Evolutionary conservation across 2,329 filamentous ascomycete species (phyloP).

Genomic region (Fusarium scirpi): DNA sequence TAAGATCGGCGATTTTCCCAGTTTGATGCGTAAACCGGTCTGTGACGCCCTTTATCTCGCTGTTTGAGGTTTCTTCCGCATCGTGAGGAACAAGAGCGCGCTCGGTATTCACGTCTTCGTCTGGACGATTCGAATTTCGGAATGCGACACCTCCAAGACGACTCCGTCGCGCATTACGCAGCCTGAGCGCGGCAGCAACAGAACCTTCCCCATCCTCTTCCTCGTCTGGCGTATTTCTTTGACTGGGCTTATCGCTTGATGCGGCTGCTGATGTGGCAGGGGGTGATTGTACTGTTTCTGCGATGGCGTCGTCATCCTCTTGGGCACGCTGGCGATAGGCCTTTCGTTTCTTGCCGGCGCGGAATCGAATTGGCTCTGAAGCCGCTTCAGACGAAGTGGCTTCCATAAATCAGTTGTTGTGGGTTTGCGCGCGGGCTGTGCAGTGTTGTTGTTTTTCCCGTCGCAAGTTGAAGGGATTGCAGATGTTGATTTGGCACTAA

Average conservation of each 20-base stretch:
- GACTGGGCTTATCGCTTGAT: conserved; percentile 13
- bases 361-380: conserved; percentile 62
- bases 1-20: conserved; percentile 71
- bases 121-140: conserved; percentile 50
- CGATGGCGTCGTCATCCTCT: conserved; percentile 44
- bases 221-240: conserved; percentile 29
- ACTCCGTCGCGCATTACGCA: conserved; percentile 64
- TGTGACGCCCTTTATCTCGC: conserved; percentile 47
- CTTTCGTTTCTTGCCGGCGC: conserved; percentile 70
- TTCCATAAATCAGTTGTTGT: conserved; percentile 29
- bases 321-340: conserved; percentile 65
- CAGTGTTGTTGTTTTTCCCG: background rate
- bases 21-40: conserved; percentile 78
- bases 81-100: conserved; percentile 53
- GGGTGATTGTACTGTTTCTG: conserved; percentile 7
- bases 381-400: conserved; percentile 23
- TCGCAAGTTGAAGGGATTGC: conserved; percentile 10
- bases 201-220: conserved; percentile 51
- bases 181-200: conserved; percentile 63
- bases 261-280: conserved; percentile 12
- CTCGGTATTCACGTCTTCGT: conserved; percentile 46
- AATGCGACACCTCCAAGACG: conserved; percentile 70
- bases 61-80: conserved; percentile 44
- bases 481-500: conserved; percentile 1
- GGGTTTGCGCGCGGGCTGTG: background rate